A percentile compares a stretch with the other conserved stretches of the same genome.
Evolutionary conservation across 164 flowering plant genomes (phyloP).

Genomic region (Taxillus chinensis): DNA sequence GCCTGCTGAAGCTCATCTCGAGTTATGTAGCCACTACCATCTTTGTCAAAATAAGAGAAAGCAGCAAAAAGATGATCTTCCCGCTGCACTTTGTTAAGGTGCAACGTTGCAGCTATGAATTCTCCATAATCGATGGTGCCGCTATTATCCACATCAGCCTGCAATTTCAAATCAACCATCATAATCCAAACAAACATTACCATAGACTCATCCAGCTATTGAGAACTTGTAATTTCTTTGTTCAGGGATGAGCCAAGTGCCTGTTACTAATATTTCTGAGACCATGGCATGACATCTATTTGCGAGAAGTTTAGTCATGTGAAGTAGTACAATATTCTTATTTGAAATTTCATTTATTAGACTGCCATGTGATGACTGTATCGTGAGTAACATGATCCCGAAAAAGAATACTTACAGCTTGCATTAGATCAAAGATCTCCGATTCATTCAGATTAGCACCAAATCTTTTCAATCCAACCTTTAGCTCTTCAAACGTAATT

Average conservation of each 20-base stretch:
- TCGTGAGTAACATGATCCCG: background rate
- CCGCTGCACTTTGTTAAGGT: slow-evolving; percentile 49
- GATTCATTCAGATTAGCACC: slow-evolving; percentile 78
- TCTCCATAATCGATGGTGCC: slow-evolving; percentile 75
- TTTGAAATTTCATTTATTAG: too few species aligned
- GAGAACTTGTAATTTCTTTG: too few species aligned
- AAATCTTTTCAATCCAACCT: slow-evolving; percentile 56
- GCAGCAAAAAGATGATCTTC: slow-evolving; percentile 69
- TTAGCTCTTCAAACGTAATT: slow-evolving; percentile 84
- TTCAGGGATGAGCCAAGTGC: too few species aligned
- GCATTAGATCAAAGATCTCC: slow-evolving; percentile 66
- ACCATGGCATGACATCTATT: too few species aligned
- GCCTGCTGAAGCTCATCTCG: slow-evolving; percentile 73
- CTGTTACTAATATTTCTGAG: too few species aligned
- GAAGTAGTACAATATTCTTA: too few species aligned
- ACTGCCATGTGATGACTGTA: too few species aligned
- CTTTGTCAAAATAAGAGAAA: slow-evolving; percentile 77
- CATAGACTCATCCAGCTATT: too few species aligned
- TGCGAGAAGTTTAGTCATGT: too few species aligned
- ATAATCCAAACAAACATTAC: background rate
- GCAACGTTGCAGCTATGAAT: slow-evolving; percentile 72
- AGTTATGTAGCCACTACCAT: slow-evolving; percentile 76
- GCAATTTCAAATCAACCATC: slow-evolving; percentile 11
- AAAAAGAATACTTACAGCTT: slow-evolving; percentile 54
- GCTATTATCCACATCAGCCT: slow-evolving; percentile 76